Base-by-base conservation (phyloP, 1,284 basidiomycete species). In the Boletus smithii region DNA sequence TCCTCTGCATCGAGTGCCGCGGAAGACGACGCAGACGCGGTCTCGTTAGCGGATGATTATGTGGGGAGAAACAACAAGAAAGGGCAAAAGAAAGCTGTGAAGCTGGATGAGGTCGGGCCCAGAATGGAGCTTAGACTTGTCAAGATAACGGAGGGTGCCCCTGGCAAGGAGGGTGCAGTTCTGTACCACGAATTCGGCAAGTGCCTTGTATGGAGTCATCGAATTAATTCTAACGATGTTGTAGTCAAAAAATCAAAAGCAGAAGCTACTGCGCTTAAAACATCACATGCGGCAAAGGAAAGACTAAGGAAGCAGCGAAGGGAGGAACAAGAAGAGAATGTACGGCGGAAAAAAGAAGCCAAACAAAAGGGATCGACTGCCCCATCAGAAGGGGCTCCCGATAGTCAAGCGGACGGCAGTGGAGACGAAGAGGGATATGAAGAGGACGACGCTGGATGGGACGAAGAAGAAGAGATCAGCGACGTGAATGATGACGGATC, bases 111-210 rank as follows among this genome's bases (percentile, higher is more conserved):
- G 71, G 84, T 98, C 42, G 97, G 97, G 0, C 97, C 97, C 23
- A 76, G 97, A 58, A 86, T 99, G 82, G 97, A 99, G 69, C 71
- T 98, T 56, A 80, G 81, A 57, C 74, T 99, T 53, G 82, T 98
- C 63, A 99, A 99, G 75, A 91, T 99, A 53, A 83, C 86, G 16
- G 95, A 97, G 68, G 94, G 95, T n/a, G 73, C 91, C 8, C 91
- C 92, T 4, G 92, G 92, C 8, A 88, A 81, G 63, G 90, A 94
- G 64, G 89, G 92, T 3, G 79, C 80, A 55, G 91, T 97, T 1
- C 85, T 97, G 36, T 95, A 88, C 72, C 95, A 97, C 66, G 86
- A 91, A 69, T 88, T 94, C 58, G 86, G 92, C 91, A 55, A 57
- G 85, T 73, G 10, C 9, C 35, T 37, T 16, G 39, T 39, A 29